These are phyloP conservation scores for Calonectria pseudoturangicola DNA, from an alignment of 2,329 filamentous ascomycete genomes.

Conservation along the genomic window DNA sequence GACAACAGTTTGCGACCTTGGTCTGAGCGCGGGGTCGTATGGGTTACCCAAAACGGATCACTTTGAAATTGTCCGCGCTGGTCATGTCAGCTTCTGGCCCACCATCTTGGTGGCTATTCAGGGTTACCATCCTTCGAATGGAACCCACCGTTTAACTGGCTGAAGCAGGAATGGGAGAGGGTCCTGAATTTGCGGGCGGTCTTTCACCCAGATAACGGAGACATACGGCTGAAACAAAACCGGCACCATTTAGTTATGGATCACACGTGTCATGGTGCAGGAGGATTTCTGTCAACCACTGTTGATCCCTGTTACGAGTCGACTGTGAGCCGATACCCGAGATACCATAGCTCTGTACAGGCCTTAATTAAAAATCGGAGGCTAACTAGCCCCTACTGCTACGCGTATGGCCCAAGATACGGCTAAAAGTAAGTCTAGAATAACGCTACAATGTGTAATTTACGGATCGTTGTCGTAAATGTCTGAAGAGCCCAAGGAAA, in stretches of 20 bases:
- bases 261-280: neutral
- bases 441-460: neutral
- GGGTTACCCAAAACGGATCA: constrained; percentile 7
- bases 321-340: neutral
- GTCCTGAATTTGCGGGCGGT: neutral
- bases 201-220: neutral
- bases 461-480: neutral
- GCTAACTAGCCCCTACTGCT: neutral
- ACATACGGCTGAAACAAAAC: neutral
- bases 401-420: neutral
- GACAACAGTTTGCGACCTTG: constrained; percentile 2
- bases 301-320: neutral
- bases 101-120: neutral
- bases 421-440: constrained; percentile 20
- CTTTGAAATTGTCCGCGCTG: neutral
- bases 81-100: constrained; percentile 20
- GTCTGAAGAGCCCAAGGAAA: no score
- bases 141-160: neutral
- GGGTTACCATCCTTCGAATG: neutral
- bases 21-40: constrained; percentile 18
- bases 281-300: constrained; percentile 2
- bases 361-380: neutral
- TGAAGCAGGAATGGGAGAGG: neutral
- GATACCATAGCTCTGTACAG: neutral
- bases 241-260: neutral